Conservation (phyloP, 1,284 basidiomycete genomes). For the Inonotus obliquus region DNA sequence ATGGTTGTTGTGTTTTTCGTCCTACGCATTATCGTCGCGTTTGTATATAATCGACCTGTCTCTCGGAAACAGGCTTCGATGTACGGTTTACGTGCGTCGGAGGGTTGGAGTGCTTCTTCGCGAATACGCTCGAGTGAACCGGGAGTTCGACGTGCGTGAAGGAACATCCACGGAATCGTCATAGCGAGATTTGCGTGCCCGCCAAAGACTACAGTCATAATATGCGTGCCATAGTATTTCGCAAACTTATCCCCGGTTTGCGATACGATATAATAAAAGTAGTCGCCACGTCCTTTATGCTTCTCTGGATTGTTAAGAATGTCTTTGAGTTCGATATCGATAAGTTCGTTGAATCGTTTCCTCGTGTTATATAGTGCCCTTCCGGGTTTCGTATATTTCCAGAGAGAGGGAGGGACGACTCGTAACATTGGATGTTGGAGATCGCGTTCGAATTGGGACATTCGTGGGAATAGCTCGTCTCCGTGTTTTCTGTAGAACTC, state of each 20-base stretch:
- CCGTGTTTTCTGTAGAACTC: slow-evolving; percentile 16
- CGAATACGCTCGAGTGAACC: slow-evolving; percentile 12
- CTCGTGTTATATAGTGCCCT: background rate
- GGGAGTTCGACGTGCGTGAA: slow-evolving; percentile 14
- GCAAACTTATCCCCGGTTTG: slow-evolving; percentile 3
- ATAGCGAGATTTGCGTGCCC: slow-evolving; percentile 17
- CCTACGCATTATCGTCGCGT: slow-evolving; percentile 12
- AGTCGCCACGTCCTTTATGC: slow-evolving; percentile 13
- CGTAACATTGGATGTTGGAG: slow-evolving; percentile 14
- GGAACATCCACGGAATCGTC: slow-evolving; percentile 15
- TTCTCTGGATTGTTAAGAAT: slow-evolving; percentile 13
- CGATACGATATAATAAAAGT: slow-evolving; percentile 7
- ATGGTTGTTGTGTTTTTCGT: background rate
- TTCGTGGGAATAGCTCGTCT: slow-evolving; percentile 12
- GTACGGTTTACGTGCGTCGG: slow-evolving; percentile 7
- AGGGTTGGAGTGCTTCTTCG: background rate
- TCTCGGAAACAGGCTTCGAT: slow-evolving; percentile 16
- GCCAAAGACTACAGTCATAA: slow-evolving; percentile 10
- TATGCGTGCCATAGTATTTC: slow-evolving; percentile 7
- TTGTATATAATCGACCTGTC: slow-evolving; percentile 16
- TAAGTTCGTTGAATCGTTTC: slow-evolving; percentile 9
- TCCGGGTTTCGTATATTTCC: slow-evolving; percentile 6
- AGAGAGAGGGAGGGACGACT: slow-evolving; percentile 2
- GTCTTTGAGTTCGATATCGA: slow-evolving; percentile 2
- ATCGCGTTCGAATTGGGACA: slow-evolving; percentile 17